Percentiles rank a stretch among this genome's conserved stretches.
phyloP scores from a whole-genome alignment of 345 rosid species.

The Reutealis trisperma region DNA sequence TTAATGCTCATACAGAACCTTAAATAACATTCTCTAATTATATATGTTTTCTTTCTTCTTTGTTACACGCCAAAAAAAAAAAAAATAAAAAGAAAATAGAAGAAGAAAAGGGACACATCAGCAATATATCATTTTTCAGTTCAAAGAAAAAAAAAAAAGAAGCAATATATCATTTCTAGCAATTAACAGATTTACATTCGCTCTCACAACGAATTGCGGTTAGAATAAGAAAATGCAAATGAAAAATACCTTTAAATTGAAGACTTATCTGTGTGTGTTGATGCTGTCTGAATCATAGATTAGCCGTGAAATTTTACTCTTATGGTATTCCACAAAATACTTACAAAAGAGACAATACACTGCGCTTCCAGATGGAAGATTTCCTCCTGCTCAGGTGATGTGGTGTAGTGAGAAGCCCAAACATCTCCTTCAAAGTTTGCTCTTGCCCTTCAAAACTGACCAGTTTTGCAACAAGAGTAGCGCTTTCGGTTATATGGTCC shows the following conservation, averaged over 20 bases:
- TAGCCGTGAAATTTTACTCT: neutral
- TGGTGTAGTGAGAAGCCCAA: conserved; percentile 47
- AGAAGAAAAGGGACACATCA: neutral
- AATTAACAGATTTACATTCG: conserved; percentile 18
- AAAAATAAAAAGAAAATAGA: no score
- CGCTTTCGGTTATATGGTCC: conserved; percentile 72
- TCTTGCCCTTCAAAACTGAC: conserved; percentile 48
- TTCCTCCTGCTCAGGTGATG: conserved; percentile 17
- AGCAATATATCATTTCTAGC: conserved; percentile 9
- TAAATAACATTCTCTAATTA: neutral
- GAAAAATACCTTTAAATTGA: neutral
- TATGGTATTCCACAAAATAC: neutral
- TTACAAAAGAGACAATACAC: conserved; percentile 20
- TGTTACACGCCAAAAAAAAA: neutral
- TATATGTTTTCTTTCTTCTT: neutral
- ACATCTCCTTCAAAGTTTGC: conserved; percentile 42
- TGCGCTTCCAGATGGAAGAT: conserved; percentile 32
- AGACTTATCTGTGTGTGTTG: neutral
- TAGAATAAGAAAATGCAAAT: conserved; percentile 10
- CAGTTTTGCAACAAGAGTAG: conserved; percentile 65
- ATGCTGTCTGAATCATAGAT: conserved; percentile 1
- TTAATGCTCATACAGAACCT: neutral
- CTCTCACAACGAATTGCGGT: conserved; percentile 13
- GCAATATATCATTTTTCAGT: conserved; percentile 7
- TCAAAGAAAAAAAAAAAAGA: no score